Evolutionary conservation across 176 grass and related monocot species (phyloP), one percentile per base, ranked within the genome.

Genomic region (Zizania latifolia): DNA sequence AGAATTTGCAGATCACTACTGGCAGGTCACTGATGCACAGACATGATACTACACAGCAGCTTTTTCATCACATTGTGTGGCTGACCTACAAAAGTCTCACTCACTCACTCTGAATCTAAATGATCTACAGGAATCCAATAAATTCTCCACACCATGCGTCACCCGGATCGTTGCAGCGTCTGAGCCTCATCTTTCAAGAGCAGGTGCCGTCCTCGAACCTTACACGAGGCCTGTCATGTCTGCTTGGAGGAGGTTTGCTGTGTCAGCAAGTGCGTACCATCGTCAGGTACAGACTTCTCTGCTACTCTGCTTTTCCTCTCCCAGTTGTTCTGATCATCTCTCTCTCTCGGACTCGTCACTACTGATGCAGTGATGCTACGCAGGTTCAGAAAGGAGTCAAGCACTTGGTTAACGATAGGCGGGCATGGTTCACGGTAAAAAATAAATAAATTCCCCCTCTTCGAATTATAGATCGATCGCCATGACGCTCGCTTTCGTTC

Each of bases 331-430:
- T 4, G 22, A 4, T 45, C 21, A 11, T 15, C 14, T 15, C 27
- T 22, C 27, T 22, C 23, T 55, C 19, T 16, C 6, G 14, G 22
- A 46, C 43, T 55, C 32, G 1, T 24, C 29, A 4, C 62, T 6
- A n/a, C n/a, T n/a, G n/a, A n/a, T n/a, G n/a, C n/a, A n/a, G n/a
- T n/a, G 12, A 10, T 21, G 70, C 2, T 21, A 3, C 57, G 24
- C 85, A 87, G 79, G 58, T 87, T 77, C 73, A 59, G 73, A 77
- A 16, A 56, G 65, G 46, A 46, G 37, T 77, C 5, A 7, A 16
- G 0, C 21, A 28, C 46, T 82, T 72, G 36, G 3, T 82, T 2
- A 30, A 72, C 72, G 29, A 19, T 26, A 33, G 48, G 1, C 2
- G 65, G 17, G 67, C 58, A 17, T 87, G 79, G 66, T 39, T 76